Percentiles rank a stretch among this genome's conserved stretches.
phyloP scores from a whole-genome alignment of 441 rosid species.

The Erodium texanum region DNA sequence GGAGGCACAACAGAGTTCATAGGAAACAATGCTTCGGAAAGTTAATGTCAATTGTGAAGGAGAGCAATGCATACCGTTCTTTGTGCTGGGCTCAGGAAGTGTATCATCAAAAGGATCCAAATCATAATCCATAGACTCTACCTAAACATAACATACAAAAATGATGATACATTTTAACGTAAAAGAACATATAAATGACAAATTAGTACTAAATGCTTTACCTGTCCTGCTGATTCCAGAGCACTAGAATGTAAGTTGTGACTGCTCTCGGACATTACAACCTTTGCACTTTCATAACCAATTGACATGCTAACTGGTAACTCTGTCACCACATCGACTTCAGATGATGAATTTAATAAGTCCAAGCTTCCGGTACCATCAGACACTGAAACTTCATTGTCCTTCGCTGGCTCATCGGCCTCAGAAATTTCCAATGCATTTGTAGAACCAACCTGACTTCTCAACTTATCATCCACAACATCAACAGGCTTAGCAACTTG shows the following conservation, averaged over 20 bases:
- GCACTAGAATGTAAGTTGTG: too few species aligned
- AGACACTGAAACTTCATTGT: neutral
- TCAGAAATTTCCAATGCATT: slow-evolving; percentile 7
- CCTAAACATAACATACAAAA: too few species aligned
- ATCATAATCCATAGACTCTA: slow-evolving; percentile 5
- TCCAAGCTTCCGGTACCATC: slow-evolving; percentile 11
- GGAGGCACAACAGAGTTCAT: neutral
- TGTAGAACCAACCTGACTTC: neutral
- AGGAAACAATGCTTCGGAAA: neutral
- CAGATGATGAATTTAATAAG: slow-evolving; percentile 7
- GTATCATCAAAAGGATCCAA: slow-evolving; percentile 21
- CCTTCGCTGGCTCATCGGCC: slow-evolving; percentile 9
- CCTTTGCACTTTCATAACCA: too few species aligned
- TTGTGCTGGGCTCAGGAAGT: slow-evolving; percentile 1
- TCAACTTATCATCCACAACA: slow-evolving; percentile 8
- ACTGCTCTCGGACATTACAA: too few species aligned
- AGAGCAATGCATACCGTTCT: slow-evolving; percentile 9
- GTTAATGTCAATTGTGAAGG: neutral
- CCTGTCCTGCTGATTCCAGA: too few species aligned
- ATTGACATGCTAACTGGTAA: too few species aligned
- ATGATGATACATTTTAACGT: too few species aligned
- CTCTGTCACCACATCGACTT: slow-evolving; percentile 5
- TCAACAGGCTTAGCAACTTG: slow-evolving; percentile 13
- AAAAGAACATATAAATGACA: too few species aligned
- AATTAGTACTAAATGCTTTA: too few species aligned